Evolutionary conservation across 1,139 yeast genomes (phyloP).

Genomic region (Debaryomycetaceae sp.): DNA sequence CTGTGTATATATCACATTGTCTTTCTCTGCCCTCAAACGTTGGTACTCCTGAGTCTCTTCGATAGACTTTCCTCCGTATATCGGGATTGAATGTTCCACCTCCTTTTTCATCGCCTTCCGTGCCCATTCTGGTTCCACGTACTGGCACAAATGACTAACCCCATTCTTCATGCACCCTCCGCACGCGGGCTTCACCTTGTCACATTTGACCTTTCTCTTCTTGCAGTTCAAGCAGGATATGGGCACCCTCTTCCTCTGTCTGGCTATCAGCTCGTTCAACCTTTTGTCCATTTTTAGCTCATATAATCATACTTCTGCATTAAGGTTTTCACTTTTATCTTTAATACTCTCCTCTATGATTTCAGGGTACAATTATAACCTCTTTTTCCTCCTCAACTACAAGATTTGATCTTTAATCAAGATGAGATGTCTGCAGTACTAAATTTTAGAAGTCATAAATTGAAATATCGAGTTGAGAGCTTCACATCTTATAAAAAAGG

Average conservation of each 20-base stretch:
- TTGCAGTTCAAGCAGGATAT: conserved; percentile 42
- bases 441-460: too few species aligned
- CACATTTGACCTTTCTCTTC: conserved; percentile 45
- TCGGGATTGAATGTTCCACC: not conserved
- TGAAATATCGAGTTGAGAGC: too few species aligned
- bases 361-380: too few species aligned
- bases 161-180: conserved; percentile 43
- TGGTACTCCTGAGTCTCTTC: conserved; percentile 1
- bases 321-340: too few species aligned
- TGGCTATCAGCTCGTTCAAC: not conserved
- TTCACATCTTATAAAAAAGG: not conserved
- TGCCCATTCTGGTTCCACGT: conserved; percentile 42
- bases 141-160: conserved; percentile 41
- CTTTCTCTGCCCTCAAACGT: not conserved
- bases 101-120: conserved; percentile 4
- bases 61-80: too few species aligned
- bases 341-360: too few species aligned
- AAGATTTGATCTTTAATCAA: too few species aligned
- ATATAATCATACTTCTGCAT: not conserved
- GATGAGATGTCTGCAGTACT: too few species aligned
- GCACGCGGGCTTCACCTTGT: conserved; percentile 40
- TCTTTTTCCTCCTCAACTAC: too few species aligned
- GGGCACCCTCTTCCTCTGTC: conserved; percentile 36
- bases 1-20: conserved; percentile 19
- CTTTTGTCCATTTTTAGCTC: not conserved